Conservation (phyloP, 2,329 filamentous ascomycete species). For the Paracoccidioides lutzii region DNA sequence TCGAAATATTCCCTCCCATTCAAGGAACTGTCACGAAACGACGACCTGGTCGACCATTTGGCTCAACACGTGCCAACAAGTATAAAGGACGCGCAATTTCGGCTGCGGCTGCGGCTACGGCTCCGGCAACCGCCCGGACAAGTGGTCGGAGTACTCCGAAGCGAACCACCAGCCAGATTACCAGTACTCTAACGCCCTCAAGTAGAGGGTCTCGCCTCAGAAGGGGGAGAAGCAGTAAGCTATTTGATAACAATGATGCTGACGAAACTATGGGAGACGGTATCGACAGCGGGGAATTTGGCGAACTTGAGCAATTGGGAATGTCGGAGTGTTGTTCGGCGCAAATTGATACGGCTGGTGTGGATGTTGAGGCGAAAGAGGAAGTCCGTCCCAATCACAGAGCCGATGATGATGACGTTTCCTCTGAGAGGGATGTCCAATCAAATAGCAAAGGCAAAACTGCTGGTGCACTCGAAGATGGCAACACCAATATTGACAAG, state of each 20-base stretch:
- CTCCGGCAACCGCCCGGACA: constrained; percentile 23
- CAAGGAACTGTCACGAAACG: constrained; percentile 25
- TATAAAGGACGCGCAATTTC: constrained; percentile 7
- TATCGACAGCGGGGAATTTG: constrained; percentile 12
- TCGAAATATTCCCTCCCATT: constrained; percentile 32
- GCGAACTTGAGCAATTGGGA: not conserved
- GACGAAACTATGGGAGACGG: constrained; percentile 16
- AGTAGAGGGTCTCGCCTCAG: constrained; percentile 16
- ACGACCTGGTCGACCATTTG: constrained; percentile 28
- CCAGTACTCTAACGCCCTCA: constrained; percentile 19
- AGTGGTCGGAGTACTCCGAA: constrained; percentile 27
- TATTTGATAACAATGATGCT: constrained; percentile 16
- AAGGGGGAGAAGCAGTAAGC: constrained; percentile 23
- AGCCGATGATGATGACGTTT: not conserved
- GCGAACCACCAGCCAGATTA: constrained; percentile 18
- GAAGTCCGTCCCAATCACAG: not conserved
- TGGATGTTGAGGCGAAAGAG: constrained; percentile 1
- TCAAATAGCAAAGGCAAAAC: not conserved
- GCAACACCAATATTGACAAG: constrained; percentile 1
- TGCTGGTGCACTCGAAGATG: not conserved
- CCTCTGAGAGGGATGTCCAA: not conserved
- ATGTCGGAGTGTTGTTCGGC: not conserved
- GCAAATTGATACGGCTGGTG: not conserved
- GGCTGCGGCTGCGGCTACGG: constrained; percentile 6
- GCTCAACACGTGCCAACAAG: constrained; percentile 16